Evolutionary conservation across 2,329 filamentous ascomycete species (phyloP).

Genomic region (Aspergillus sp.): DNA sequence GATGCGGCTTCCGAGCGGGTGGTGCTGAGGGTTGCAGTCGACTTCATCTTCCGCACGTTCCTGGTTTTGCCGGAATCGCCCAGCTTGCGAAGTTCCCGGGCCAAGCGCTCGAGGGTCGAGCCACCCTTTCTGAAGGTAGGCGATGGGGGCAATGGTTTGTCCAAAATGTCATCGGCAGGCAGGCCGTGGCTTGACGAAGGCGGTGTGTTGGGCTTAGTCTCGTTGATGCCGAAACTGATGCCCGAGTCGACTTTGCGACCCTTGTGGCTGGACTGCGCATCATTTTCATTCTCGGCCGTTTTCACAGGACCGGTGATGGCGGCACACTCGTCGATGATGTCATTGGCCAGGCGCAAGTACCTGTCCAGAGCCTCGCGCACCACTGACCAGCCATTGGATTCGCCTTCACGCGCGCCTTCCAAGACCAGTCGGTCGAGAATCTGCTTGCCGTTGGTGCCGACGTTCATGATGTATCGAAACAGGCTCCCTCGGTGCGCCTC

Average conservation of each 20-base stretch:
- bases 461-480: constrained; percentile 53
- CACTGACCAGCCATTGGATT: constrained; percentile 49
- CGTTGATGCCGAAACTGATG: constrained; percentile 47
- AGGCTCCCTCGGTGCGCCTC: constrained; percentile 52
- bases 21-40: constrained; percentile 46
- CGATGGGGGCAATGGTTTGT: constrained; percentile 37
- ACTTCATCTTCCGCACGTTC: constrained; percentile 42
- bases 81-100: constrained; percentile 49
- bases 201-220: constrained; percentile 12
- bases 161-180: constrained; percentile 23
- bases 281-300: constrained; percentile 21
- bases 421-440: constrained; percentile 48
- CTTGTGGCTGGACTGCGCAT: constrained; percentile 32
- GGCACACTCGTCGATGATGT: constrained; percentile 53
- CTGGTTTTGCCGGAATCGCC: constrained; percentile 20
- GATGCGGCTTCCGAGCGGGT: constrained; percentile 29
- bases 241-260: constrained; percentile 56
- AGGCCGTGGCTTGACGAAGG: constrained; percentile 32
- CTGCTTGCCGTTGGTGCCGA: constrained; percentile 48
- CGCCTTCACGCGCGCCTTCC: constrained; percentile 44
- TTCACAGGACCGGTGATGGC: constrained; percentile 40
- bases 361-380: constrained; percentile 46
- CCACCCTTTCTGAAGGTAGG: constrained; percentile 27
- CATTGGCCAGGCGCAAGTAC: constrained; percentile 52
- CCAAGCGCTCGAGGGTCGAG: constrained; percentile 52